These are phyloP conservation scores for Botrytis porri DNA, from an alignment of 2,329 filamentous ascomycete species.

Conservation along the genomic window DNA sequence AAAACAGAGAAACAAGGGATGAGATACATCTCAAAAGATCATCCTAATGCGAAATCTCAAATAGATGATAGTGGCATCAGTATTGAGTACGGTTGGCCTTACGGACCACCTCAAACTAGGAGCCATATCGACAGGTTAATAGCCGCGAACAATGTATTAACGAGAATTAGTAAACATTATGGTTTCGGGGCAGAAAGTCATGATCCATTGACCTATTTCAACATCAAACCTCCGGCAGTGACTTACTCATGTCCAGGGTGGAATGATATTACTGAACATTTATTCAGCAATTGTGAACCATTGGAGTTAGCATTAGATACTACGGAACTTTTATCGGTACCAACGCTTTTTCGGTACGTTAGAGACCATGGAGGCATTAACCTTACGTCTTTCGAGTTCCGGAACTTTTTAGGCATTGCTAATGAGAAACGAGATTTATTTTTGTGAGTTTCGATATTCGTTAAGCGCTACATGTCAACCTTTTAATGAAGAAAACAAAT, in stretches of 20 bases:
- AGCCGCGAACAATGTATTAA: neutral
- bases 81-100: neutral
- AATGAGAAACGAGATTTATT: constrained; percentile 1
- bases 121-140: neutral
- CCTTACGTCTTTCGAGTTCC: neutral
- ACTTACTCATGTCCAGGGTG: neutral
- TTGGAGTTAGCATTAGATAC: constrained; percentile 1
- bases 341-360: neutral
- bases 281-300: neutral
- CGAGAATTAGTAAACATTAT: neutral
- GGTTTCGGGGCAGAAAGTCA: neutral
- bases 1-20: neutral
- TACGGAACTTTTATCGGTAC: neutral
- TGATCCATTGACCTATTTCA: neutral
- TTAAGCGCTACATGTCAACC: no score
- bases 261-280: neutral
- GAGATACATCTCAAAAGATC: neutral
- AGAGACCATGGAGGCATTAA: neutral
- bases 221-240: neutral
- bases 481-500: no score
- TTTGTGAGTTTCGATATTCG: neutral
- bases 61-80: neutral
- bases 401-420: neutral
- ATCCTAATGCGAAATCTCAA: neutral
- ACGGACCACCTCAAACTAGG: neutral